Conservation (phyloP, 2,329 filamentous ascomycete species). For the Elsinoe arachidis region DNA sequence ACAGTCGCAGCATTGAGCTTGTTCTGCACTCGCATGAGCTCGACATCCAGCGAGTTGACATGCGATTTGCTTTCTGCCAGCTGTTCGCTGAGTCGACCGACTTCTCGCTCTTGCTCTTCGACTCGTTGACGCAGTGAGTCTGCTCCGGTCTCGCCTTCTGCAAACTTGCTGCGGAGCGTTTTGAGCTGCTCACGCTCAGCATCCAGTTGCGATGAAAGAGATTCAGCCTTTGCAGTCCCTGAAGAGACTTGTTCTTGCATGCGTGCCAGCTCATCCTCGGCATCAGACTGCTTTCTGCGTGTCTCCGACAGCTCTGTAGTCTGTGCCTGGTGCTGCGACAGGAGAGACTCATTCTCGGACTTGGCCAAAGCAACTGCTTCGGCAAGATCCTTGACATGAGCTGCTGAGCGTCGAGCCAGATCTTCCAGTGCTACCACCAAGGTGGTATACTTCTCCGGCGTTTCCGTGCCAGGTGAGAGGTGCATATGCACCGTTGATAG, state of each 20-base stretch:
- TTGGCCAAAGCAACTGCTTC: conserved; percentile 40
- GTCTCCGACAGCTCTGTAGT: conserved; percentile 26
- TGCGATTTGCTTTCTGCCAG: conserved; percentile 69
- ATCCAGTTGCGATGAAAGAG: conserved; percentile 45
- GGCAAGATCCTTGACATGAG: conserved; percentile 37
- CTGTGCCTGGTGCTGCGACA: conserved; percentile 32
- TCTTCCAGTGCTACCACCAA: conserved; percentile 38
- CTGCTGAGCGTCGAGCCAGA: conserved; percentile 33
- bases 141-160: conserved; percentile 75
- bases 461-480: conserved; percentile 28
- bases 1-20: conserved; percentile 50
- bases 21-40: conserved; percentile 59
- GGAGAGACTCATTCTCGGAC: conserved; percentile 38
- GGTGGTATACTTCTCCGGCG: conserved; percentile 31
- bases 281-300: conserved; percentile 26
- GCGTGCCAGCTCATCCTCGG: conserved; percentile 31
- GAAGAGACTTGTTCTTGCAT: conserved; percentile 37
- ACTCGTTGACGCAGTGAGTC: conserved; percentile 67
- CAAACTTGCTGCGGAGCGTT: conserved; percentile 60
- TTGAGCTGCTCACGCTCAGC: conserved; percentile 63
- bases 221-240: conserved; percentile 39
- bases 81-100: conserved; percentile 58
- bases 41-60: conserved; percentile 65
- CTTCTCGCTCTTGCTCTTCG: conserved; percentile 65
- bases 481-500: conserved; percentile 31